phyloP scores from a whole-genome alignment of 768 basidiomycete genomes.

The Amanita polypyramis region DNA sequence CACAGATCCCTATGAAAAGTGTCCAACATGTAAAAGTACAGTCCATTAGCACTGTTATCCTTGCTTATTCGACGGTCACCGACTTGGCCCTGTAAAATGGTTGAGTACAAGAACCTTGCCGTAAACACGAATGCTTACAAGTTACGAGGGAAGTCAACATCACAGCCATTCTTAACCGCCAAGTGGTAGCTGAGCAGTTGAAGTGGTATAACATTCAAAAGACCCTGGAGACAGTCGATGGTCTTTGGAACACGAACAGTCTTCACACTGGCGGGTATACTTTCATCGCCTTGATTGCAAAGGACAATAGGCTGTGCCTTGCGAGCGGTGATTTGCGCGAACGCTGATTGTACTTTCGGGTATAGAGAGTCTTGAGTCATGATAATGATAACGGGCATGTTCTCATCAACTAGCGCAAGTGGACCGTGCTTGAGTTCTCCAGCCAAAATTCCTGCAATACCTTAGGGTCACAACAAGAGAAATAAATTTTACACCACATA shows the following conservation, averaged over 20 bases:
- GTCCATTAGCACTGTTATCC: neutral
- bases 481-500: slow-evolving; percentile 14
- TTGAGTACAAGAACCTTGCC: slow-evolving; percentile 2
- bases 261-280: slow-evolving; percentile 62
- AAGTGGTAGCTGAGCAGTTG: slow-evolving; percentile 95
- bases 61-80: slow-evolving; percentile 57
- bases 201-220: slow-evolving; percentile 94
- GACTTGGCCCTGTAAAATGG: slow-evolving; percentile 52
- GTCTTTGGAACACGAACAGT: slow-evolving; percentile 94
- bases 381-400: slow-evolving; percentile 97
- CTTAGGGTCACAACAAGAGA: slow-evolving; percentile 5
- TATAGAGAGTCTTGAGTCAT: slow-evolving; percentile 99
- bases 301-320: slow-evolving; percentile 93
- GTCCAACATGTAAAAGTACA: neutral
- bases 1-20: neutral
- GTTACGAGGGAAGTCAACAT: slow-evolving; percentile 98
- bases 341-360: slow-evolving; percentile 95
- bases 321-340: slow-evolving; percentile 94
- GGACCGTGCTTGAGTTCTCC: slow-evolving; percentile 99
- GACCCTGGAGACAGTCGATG: slow-evolving; percentile 88
- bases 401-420: slow-evolving; percentile 94
- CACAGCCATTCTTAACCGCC: slow-evolving; percentile 90
- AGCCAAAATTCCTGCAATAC: slow-evolving; percentile 72
- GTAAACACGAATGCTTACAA: slow-evolving; percentile 41
- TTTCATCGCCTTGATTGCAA: slow-evolving; percentile 87